Conservation (phyloP, 805 yeast genomes). For the Jamesozyma piceae region DNA sequence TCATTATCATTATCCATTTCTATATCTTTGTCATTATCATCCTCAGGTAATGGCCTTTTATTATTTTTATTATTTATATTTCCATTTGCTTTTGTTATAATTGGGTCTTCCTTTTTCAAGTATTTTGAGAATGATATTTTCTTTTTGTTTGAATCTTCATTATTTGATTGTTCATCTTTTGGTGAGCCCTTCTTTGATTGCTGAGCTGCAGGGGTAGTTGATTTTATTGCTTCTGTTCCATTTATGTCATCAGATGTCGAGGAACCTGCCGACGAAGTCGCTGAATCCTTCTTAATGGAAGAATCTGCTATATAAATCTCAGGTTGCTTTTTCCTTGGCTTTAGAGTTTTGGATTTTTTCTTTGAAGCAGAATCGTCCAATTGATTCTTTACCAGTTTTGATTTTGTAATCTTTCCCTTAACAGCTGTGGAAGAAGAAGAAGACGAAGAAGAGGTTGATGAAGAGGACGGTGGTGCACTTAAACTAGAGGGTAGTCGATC, state of each 20-base stretch:
- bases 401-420: not conserved
- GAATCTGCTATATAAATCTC: conserved; percentile 9
- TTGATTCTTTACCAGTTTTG: not conserved
- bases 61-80: too few species aligned
- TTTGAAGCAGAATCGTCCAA: not conserved
- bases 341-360: not conserved
- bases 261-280: not conserved
- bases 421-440: too few species aligned
- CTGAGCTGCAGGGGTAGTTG: not conserved
- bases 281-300: conserved; percentile 2
- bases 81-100: too few species aligned
- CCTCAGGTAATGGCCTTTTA: conserved; percentile 12
- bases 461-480: not conserved
- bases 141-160: conserved; percentile 22
- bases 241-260: not conserved
- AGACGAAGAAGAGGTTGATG: not conserved
- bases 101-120: conserved; percentile 23
- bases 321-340: not conserved
- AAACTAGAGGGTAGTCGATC: conserved; percentile 5
- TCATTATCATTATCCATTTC: not conserved
- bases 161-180: not conserved
- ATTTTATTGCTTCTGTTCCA: not conserved
- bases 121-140: conserved; percentile 30
- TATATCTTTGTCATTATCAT: not conserved
- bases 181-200: not conserved